Evolutionary conservation across 129 eudicot genomes (phyloP), one percentile per base, ranked within the genome.

Genomic region (Artemisia annua): DNA sequence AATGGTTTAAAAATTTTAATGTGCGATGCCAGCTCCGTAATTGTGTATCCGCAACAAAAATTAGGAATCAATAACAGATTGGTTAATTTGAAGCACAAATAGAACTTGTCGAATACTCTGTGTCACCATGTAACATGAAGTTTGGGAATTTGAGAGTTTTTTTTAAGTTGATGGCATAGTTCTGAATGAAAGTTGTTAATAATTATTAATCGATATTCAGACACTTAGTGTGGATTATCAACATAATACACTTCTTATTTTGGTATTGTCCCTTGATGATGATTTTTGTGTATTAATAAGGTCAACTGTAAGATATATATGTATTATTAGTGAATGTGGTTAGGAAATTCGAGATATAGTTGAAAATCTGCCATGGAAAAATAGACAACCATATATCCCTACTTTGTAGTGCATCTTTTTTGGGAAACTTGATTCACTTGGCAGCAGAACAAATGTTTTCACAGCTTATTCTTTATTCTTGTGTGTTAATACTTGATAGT

Each of bases 401-500:
- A n/a, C 26, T 64, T 64, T 30, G 51, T 64, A 35, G 18, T 12
- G 6, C 3, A n/a, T 35, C 11, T n/a, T 17, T 43, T 9, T 39
- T n/a, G 26, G 28, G 26, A 39, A 64, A 30, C 44, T 24, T 7
- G n/a, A 39, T 39, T 39, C 2, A 64, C 24, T 13, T 28, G 15
- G 59, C 50, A 48, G 64, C 64, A 48, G 39, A 59, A 7, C 67
- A 72, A 58, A 58, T 75, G 48, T 69, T 11, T 77, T 39, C 10
- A 39, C 46, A 39, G 46, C 46, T 39, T 39, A 39, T 39, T 39
- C 46, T 39, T 39, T 39, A 39, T 7, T 39, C 2, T 1, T 39
- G 46, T 39, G 46, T 39, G 46, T 39, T 39, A 39, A 7, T 39
- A 39, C 44, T 18, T 68, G 60, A 60, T 61, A 48, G 4, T 26